Evolutionary conservation across 1,139 yeast genomes (phyloP).

Genomic region (Yamadazyma conglobata): DNA sequence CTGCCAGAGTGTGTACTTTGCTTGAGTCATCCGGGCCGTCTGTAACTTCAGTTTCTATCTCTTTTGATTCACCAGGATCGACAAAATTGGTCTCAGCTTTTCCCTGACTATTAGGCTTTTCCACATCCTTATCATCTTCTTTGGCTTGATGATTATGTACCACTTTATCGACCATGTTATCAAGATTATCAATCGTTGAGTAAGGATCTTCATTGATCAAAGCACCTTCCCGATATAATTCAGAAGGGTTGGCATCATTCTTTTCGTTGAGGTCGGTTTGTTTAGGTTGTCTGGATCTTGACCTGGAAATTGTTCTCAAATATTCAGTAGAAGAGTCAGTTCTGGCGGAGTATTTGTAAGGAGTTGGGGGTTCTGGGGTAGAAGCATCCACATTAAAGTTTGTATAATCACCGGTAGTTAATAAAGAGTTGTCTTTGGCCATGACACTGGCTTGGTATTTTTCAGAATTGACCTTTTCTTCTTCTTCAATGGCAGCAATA

Average conservation of each 20-base stretch:
- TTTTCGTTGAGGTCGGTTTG: conserved; percentile 35
- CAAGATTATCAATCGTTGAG: conserved; percentile 37
- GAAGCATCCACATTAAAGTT: conserved; percentile 45
- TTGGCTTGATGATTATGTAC: conserved; percentile 16
- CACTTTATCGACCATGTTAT: conserved; percentile 40
- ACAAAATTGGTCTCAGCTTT: no score
- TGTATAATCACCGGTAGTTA: conserved; percentile 49
- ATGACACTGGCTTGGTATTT: conserved; percentile 16
- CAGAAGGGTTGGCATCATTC: conserved; percentile 41
- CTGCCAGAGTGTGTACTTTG: not conserved
- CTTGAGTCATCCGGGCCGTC: no score
- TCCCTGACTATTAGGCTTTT: no score
- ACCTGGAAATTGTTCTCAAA: conserved; percentile 59
- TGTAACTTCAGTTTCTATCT: not conserved
- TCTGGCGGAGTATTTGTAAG: conserved; percentile 28
- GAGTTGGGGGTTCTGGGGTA: conserved; percentile 17
- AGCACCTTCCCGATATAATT: conserved; percentile 43
- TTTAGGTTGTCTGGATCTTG: conserved; percentile 49
- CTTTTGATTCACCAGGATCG: not conserved
- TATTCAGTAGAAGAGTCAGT: conserved; percentile 44
- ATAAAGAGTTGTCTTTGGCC: conserved; percentile 40
- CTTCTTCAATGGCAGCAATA: conserved; percentile 44
- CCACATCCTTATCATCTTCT: conserved; percentile 3
- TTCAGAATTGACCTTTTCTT: conserved; percentile 16
- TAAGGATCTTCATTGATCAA: conserved; percentile 47